Base-by-base conservation (phyloP, 345 rosid species). In the Syzygium jambos region DNA sequence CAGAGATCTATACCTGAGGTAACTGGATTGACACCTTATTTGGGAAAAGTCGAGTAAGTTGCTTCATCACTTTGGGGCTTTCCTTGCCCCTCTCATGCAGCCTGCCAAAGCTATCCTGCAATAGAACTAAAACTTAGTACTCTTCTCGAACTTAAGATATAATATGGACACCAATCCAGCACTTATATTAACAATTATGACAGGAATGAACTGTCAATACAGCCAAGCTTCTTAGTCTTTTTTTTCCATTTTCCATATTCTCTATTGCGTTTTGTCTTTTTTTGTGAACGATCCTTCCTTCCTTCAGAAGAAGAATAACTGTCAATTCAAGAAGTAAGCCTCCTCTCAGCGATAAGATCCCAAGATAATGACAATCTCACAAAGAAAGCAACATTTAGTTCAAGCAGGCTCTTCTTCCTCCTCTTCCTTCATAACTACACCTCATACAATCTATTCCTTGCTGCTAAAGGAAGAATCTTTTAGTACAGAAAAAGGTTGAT, bases 1-100 rank as follows among this genome's bases (percentile, higher is more conserved):
- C 52, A 56, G 59, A 43, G 89, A 57, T 86, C 88, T 73, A 78
- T 84, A 98, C 99, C 99, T 96, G 99, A 92, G 99, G 99, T 84
- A 96, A 88, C 90, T 98, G 99, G 90, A 98, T 94, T n/a, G 95
- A 88, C 87, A 98, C 95, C 96, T 96, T 98, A 93, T 98, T 96
- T 11, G 99, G 98, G 89, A 98, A 95, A 84, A 98, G 97, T 59
- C 99, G 92, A 85, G 95, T 91, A 53, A 98, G 94, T 87, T 98
- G 99, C 92, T 96, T 98, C 96, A 95, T 89, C 43, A 96, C 90
- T 93, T 98, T 98, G 34, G 97, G 96, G 30, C 91, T 94, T 90
- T 98, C 99, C 89, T 96, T 98, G 92, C 92, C 95, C 91, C 95
- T 95, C 86, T 98, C 99, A 86, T 95, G 95, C 91, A 96, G 91